A percentile compares a stretch with the other conserved stretches of the same genome.
Conservation (phyloP, 1,284 basidiomycete species). For the Neonothopanus nambi region DNA sequence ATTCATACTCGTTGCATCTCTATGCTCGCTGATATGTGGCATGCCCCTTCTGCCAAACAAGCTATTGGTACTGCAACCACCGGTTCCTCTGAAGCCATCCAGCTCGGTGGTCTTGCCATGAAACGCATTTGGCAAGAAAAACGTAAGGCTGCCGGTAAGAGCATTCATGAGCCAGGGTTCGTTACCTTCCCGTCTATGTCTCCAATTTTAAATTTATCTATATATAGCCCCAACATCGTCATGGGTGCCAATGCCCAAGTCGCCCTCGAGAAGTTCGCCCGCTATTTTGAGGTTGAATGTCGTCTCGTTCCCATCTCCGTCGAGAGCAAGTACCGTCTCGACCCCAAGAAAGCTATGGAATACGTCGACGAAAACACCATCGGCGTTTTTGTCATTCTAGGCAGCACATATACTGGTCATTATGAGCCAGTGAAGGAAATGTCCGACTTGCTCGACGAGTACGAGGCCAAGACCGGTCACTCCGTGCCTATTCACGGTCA, state of each 20-base stretch:
- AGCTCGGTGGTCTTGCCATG: constrained; percentile 92
- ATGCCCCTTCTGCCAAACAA: constrained; percentile 72
- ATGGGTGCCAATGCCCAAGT: constrained; percentile 88
- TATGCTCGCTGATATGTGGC: constrained; percentile 92
- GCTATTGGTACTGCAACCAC: constrained; percentile 93
- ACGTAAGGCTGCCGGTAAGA: constrained; percentile 85
- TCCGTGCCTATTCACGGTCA: constrained; percentile 82
- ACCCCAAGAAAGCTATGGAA: constrained; percentile 84
- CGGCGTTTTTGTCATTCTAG: constrained; percentile 79
- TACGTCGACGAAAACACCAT: constrained; percentile 93
- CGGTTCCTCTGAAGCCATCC: constrained; percentile 91
- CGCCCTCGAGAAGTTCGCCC: constrained; percentile 88
- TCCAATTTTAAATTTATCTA: not conserved
- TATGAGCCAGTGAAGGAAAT: constrained; percentile 93
- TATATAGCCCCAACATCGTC: constrained; percentile 62
- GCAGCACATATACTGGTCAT: constrained; percentile 76
- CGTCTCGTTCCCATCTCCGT: constrained; percentile 77
- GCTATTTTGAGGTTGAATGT: constrained; percentile 90
- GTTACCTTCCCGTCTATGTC: constrained; percentile 4
- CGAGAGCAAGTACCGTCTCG: constrained; percentile 80
- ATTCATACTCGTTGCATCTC: constrained; percentile 84
- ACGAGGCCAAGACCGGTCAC: constrained; percentile 79
- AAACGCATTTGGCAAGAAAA: constrained; percentile 93
- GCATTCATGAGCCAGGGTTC: constrained; percentile 77
- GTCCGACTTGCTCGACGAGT: constrained; percentile 83